A percentile compares a stretch with the other conserved stretches of the same genome.
These are phyloP conservation scores for Maudiozyma bulderi DNA, from an alignment of 805 yeast species.

Conservation along the genomic window DNA sequence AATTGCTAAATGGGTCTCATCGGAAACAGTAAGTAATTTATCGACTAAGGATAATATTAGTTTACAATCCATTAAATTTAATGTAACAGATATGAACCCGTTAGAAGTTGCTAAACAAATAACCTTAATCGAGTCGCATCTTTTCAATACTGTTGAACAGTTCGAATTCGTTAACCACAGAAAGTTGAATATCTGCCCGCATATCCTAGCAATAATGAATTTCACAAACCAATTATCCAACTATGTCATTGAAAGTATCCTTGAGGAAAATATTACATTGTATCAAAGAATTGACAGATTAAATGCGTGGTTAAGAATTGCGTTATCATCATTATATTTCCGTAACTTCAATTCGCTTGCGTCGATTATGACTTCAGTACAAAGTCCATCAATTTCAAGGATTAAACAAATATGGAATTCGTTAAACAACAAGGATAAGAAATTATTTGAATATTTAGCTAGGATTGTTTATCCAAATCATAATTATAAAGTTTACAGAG, in stretches of 20 bases:
- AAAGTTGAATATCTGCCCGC: conserved; percentile 50
- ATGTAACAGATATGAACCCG: conserved; percentile 44
- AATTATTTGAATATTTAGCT: conserved; percentile 52
- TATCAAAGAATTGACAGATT: conserved; percentile 46
- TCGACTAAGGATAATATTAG: neutral
- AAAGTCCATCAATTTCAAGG: conserved; percentile 61
- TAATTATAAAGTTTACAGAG: conserved; percentile 61
- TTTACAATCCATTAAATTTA: conserved; percentile 1
- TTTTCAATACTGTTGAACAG: conserved; percentile 54
- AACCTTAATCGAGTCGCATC: conserved; percentile 58
- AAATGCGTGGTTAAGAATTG: conserved; percentile 65
- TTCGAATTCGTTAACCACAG: conserved; percentile 59
- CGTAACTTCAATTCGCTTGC: conserved; percentile 73
- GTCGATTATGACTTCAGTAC: conserved; percentile 67
- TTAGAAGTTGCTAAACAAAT: conserved; percentile 70
- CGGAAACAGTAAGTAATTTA: neutral
- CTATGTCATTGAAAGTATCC: conserved; percentile 60
- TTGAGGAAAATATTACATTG: conserved; percentile 39
- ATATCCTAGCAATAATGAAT: conserved; percentile 48
- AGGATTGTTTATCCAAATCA: conserved; percentile 67
- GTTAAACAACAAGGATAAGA: conserved; percentile 49
- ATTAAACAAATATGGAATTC: conserved; percentile 49
- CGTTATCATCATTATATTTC: conserved; percentile 60
- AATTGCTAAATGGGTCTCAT: neutral
- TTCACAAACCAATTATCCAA: conserved; percentile 67